Base-by-base conservation (phyloP, 805 yeast species). In the Maudiozyma pseudohumilis region DNA sequence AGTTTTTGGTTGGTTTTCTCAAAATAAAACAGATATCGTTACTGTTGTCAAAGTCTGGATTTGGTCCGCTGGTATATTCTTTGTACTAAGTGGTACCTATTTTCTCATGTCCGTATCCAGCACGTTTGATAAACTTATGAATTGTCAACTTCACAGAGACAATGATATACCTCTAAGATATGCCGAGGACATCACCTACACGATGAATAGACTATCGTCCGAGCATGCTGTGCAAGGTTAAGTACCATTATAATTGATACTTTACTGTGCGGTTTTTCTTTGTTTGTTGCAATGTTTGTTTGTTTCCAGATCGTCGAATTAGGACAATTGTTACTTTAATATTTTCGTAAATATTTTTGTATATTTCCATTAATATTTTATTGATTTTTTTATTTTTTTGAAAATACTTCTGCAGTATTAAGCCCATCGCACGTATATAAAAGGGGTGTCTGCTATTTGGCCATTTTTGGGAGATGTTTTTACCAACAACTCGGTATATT, bases 1-100 rank as follows among this genome's bases (percentile, higher is more conserved):
- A n/a, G n/a, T n/a, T n/a, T 87, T 85, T 77, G 96, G 96, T 57
- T 87, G 95, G 95, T 86, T 94, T 89, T 81, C 94, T 49, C 94
- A 84, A 68, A 87, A 87, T 77, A 85, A 92, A 87, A 87, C 89
- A 64, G 94, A 89, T 70, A 80, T 87, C 52, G 95, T 87, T 53
- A 79, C 96, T 40, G 94, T 87, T 61, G 88, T 80, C 63, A 81
- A 95, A 74, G 77, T 82, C 68, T 87, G 94, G 92, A 69, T 87
- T 62, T 86, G 84, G 85, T 86, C 96, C 45, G 81, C 87, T 72
- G 96, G 96, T 75, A 80, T 83, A 67, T 87, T 87, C 88, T 87
- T 95, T 75, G 76, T 80, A 66, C 68, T 86, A 72, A 95, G 95
- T 65, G 96, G 95, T 75, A 83, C 88, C 59, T 87, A 87, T 81